Percentiles rank a stretch among this genome's conserved stretches.
These are phyloP conservation scores for Panicum virgatum DNA, from an alignment of 202 grass and related monocot genomes.

Conservation along the genomic window DNA sequence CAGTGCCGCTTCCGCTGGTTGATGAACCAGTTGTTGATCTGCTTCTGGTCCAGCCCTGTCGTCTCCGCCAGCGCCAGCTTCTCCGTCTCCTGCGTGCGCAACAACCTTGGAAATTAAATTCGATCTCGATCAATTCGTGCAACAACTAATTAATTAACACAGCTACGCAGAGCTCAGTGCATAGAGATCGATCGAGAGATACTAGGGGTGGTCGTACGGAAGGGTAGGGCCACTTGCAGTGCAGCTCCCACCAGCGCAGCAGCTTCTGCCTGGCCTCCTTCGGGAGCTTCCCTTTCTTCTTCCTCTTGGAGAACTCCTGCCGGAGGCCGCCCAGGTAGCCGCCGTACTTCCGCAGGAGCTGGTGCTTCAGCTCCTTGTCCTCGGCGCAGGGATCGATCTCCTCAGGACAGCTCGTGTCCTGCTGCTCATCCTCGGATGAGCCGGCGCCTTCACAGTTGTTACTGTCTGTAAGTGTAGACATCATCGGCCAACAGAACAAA, in stretches of 20 bases:
- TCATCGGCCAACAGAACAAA: too few relatives aligned
- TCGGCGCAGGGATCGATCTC: slow-evolving; percentile 72
- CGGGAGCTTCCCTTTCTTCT: slow-evolving; percentile 93
- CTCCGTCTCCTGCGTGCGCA: slow-evolving; percentile 61
- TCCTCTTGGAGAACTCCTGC: slow-evolving; percentile 88
- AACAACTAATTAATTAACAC: too few relatives aligned
- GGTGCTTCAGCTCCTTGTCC: slow-evolving; percentile 88
- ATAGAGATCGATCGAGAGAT: background rate
- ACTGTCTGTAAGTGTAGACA: slow-evolving; percentile 39
- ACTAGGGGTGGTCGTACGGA: slow-evolving; percentile 59
- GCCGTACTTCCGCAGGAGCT: slow-evolving; percentile 88
- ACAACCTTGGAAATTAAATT: background rate
- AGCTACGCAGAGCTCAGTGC: background rate
- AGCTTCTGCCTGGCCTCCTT: slow-evolving; percentile 88
- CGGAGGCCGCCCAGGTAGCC: slow-evolving; percentile 76
- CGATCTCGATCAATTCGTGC: background rate
- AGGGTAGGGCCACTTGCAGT: slow-evolving; percentile 97
- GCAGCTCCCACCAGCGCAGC: slow-evolving; percentile 89
- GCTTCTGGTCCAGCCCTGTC: slow-evolving; percentile 91
- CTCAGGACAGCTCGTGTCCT: slow-evolving; percentile 59
- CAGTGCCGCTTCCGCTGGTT: slow-evolving; percentile 80
- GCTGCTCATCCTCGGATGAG: slow-evolving; percentile 83
- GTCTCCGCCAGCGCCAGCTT: slow-evolving; percentile 79
- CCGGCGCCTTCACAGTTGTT: slow-evolving; percentile 61
- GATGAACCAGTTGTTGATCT: slow-evolving; percentile 31